Conservation (phyloP, 345 rosid genomes). For the Xanthoceras sorbifolium region DNA sequence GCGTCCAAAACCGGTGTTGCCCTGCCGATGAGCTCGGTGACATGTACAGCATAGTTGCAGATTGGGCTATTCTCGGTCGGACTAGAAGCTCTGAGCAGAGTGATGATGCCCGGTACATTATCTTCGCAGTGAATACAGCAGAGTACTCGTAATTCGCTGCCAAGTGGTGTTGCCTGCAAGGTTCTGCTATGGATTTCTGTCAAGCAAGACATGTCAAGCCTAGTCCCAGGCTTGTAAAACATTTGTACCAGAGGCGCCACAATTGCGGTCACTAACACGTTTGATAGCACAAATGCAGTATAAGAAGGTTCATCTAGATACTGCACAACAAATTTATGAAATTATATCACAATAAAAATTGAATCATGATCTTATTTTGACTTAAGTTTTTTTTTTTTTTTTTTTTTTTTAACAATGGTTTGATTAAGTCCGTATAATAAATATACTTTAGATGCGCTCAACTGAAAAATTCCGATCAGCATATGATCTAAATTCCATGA, state of each 20-base stretch:
- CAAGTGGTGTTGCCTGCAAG: neutral
- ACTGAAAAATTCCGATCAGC: too few relatives aligned
- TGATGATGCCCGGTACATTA: slow-evolving; percentile 26
- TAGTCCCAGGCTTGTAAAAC: slow-evolving; percentile 27
- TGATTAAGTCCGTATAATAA: too few relatives aligned
- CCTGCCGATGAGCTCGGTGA: slow-evolving; percentile 29
- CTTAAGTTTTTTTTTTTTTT: too few relatives aligned
- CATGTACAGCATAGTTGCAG: slow-evolving; percentile 21
- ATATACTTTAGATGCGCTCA: too few relatives aligned
- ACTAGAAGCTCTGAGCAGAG: slow-evolving; percentile 30
- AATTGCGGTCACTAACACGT: slow-evolving; percentile 27
- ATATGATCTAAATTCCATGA: too few relatives aligned
- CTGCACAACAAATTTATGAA: slow-evolving; percentile 15
- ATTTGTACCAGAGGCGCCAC: slow-evolving; percentile 9
- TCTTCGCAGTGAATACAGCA: slow-evolving; percentile 35
- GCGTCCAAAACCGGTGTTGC: slow-evolving; percentile 28
- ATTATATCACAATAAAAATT: neutral
- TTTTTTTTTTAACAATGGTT: too few relatives aligned
- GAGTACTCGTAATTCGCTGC: slow-evolving; percentile 27
- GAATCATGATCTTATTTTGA: too few relatives aligned
- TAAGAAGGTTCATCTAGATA: slow-evolving; percentile 8
- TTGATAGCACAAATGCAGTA: slow-evolving; percentile 24
- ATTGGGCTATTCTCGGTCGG: neutral
- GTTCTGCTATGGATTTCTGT: neutral
- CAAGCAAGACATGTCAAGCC: neutral